Evolutionary conservation across 176 grass and related monocot species (phyloP), one percentile per base, ranked within the genome.

Genomic region (Pontederia crassipes): DNA sequence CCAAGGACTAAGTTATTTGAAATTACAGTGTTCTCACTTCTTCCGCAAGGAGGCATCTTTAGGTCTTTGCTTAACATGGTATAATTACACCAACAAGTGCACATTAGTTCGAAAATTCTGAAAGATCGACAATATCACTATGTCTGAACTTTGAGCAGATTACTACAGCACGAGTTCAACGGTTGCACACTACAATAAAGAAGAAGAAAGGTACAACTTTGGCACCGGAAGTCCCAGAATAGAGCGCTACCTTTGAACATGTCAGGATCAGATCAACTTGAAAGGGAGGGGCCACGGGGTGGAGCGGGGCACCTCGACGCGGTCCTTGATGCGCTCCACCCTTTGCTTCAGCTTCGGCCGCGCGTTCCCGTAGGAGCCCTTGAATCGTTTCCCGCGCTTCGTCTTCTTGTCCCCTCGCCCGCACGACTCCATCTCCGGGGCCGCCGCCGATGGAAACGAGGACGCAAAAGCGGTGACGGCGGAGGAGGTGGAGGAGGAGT

Each of bases 301-400:
- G 67, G 94, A 98, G 45, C 84, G 81, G 46, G 94, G 88, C 55
- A 98, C 94, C 88, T 98, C 94, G 56, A 98, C 65, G 6, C 88
- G 87, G 75, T 98, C 94, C 79, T 98, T 98, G 77, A 98, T 98
- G 70, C 94, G 84, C 76, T 86, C 81, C 46, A 93, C 89, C 84
- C 83, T 89, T 77, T 88, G 88, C 59, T 92, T 85, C 77, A 59
- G 51, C 82, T 98, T 98, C 48, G 79, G 81, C 61, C 94, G 75
- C 27, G 84, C 77, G 74, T 92, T 98, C 18, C 88, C 88, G 62
- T 49, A 98, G 73, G 94, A 98, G 12, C 94, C 94, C 79, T 92
- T 98, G 84, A 98, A 98, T 57, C 94, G 77, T 82, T 98, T 98
- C 79, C 94, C 94, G 59, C 79, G 68, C 72, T 90, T 89, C 78